A percentile compares a stretch with the other conserved stretches of the same genome.
Conservation (phyloP, 805 yeast genomes). For the Saccharomyces jurei region DNA sequence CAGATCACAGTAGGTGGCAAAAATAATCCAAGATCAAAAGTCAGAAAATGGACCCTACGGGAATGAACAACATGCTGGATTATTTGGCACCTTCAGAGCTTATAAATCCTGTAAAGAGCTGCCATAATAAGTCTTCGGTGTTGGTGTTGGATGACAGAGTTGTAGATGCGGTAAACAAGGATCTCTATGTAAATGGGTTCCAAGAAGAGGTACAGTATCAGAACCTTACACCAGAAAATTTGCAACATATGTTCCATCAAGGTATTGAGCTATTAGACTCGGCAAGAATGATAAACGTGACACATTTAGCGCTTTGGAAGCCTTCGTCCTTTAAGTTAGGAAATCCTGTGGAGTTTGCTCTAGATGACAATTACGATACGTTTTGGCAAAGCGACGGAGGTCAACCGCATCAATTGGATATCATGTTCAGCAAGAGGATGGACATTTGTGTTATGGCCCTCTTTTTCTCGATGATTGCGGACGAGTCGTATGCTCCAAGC, state of each 20-base stretch:
- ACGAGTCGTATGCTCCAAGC: conserved; percentile 87
- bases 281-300: conserved; percentile 60
- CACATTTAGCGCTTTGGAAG: conserved; percentile 77
- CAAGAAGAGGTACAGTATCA: conserved; percentile 16
- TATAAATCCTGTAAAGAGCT: neutral
- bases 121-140: neutral
- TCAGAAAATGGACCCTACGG: neutral
- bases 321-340: conserved; percentile 71
- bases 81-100: conserved; percentile 3
- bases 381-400: conserved; percentile 96
- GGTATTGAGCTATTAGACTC: conserved; percentile 20
- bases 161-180: conserved; percentile 7
- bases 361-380: conserved; percentile 62
- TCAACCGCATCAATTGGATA: conserved; percentile 75
- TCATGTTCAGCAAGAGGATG: conserved; percentile 74
- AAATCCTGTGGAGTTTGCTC: conserved; percentile 58
- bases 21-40: neutral
- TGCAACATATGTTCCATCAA: neutral
- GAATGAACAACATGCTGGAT: conserved; percentile 1
- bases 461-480: conserved; percentile 61
- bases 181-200: conserved; percentile 13
- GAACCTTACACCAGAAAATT: conserved; percentile 12
- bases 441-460: conserved; percentile 59
- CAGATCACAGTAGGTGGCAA: neutral
- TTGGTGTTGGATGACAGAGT: conserved; percentile 14